Conservation (phyloP, 176 grass and related monocot species). For the Aechmea fasciata region DNA sequence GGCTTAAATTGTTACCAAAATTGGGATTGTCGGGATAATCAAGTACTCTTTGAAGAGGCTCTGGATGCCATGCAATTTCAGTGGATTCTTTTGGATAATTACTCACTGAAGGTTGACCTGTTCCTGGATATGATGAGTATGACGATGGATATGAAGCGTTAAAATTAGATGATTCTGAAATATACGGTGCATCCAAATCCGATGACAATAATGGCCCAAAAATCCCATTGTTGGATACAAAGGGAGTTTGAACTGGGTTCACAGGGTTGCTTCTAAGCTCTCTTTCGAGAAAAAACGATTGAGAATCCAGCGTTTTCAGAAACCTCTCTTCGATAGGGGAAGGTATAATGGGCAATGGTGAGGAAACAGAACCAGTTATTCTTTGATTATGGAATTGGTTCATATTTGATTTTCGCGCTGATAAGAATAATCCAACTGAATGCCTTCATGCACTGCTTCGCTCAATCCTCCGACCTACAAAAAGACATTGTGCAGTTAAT, state of each 20-base stretch:
- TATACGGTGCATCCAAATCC: background rate
- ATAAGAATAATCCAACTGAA: background rate
- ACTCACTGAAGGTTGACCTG: background rate
- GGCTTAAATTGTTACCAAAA: slow-evolving; percentile 23
- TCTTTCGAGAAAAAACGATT: background rate
- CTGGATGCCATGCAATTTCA: slow-evolving; percentile 28
- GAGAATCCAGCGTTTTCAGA: background rate
- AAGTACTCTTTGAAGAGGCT: slow-evolving; percentile 37
- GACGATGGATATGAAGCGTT: background rate
- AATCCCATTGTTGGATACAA: background rate
- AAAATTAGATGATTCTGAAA: background rate
- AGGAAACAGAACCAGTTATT: background rate
- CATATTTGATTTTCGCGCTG: background rate
- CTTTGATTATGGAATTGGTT: background rate
- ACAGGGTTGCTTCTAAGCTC: background rate
- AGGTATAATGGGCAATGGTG: background rate
- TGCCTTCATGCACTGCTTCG: background rate
- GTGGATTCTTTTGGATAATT: slow-evolving; percentile 5
- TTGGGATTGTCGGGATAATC: slow-evolving; percentile 38
- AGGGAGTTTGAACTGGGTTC: background rate
- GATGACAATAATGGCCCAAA: background rate
- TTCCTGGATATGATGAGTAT: slow-evolving; percentile 3
- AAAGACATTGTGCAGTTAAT: background rate
- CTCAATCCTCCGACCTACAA: background rate
- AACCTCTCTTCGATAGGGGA: slow-evolving; percentile 4